These are phyloP conservation scores for Ascochyta fabae DNA, from an alignment of 2,329 filamentous ascomycete species.

Conservation along the genomic window DNA sequence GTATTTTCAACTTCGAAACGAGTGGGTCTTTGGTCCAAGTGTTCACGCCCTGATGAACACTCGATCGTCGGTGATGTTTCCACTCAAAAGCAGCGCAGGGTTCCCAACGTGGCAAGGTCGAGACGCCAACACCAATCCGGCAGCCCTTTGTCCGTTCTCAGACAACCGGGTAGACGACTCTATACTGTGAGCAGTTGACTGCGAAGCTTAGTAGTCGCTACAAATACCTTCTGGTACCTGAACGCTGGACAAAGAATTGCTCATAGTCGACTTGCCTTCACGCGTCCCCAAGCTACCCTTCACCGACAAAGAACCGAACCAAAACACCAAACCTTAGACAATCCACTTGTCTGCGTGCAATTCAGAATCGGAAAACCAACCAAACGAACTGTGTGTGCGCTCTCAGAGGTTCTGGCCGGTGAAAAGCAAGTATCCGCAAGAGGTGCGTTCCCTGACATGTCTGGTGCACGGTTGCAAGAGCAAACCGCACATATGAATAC, in stretches of 20 bases:
- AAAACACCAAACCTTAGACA: slow-evolving; percentile 45
- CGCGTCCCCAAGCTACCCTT: slow-evolving; percentile 33
- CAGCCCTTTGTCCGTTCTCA: slow-evolving; percentile 51
- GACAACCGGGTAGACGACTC: slow-evolving; percentile 39
- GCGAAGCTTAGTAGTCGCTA: slow-evolving; percentile 45
- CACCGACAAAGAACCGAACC: slow-evolving; percentile 44
- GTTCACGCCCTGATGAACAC: slow-evolving; percentile 20
- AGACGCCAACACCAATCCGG: slow-evolving; percentile 47
- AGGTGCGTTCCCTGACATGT: slow-evolving; percentile 44
- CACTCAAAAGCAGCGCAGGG: slow-evolving; percentile 45
- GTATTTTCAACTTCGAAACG: slow-evolving; percentile 36
- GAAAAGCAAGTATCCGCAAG: slow-evolving; percentile 44
- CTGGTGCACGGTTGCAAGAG: slow-evolving; percentile 42
- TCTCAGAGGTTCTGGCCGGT: slow-evolving; percentile 30
- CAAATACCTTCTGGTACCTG: slow-evolving; percentile 48
- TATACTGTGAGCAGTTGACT: slow-evolving; percentile 44
- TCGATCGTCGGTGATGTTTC: slow-evolving; percentile 26
- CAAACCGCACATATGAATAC: slow-evolving; percentile 38
- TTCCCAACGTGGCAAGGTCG: slow-evolving; percentile 42
- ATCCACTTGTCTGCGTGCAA: slow-evolving; percentile 37
- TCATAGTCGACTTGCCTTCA: slow-evolving; percentile 43
- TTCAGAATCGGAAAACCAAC: slow-evolving; percentile 25
- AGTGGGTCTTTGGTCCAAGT: slow-evolving; percentile 19
- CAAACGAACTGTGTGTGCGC: slow-evolving; percentile 38
- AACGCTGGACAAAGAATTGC: slow-evolving; percentile 47